These are phyloP conservation scores for Fusarium devonianum DNA, from an alignment of 2,329 filamentous ascomycete genomes.

Conservation along the genomic window DNA sequence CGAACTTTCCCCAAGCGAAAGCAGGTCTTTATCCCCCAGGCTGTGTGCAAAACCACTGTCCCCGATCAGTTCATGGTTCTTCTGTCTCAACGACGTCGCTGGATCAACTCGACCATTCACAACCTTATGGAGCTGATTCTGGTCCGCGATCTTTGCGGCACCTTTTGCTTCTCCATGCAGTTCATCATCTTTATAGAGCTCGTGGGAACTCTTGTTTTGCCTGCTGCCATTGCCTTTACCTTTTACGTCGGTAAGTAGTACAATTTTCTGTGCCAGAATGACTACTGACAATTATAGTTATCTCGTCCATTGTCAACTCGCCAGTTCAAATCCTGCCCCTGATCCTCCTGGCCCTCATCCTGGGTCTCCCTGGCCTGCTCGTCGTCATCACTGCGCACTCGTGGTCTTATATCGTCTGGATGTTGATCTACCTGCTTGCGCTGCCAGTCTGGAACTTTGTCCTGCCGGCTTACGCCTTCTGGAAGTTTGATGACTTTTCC, in stretches of 20 bases:
- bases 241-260: constrained; percentile 86
- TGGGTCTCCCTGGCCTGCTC: constrained; percentile 90
- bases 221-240: constrained; percentile 95
- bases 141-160: constrained; percentile 94
- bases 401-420: constrained; percentile 92
- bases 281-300: too few species aligned
- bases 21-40: constrained; percentile 97
- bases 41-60: constrained; percentile 97
- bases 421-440: constrained; percentile 93
- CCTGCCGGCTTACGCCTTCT: constrained; percentile 92
- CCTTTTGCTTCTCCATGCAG: constrained; percentile 99
- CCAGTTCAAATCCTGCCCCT: constrained; percentile 89
- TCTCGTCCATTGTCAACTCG: constrained; percentile 81
- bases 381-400: constrained; percentile 95
- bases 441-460: constrained; percentile 98
- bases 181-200: constrained; percentile 97
- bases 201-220: constrained; percentile 90
- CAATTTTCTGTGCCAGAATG: too few species aligned
- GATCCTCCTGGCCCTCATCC: constrained; percentile 85
- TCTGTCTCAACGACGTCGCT: constrained; percentile 91
- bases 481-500: constrained; percentile 99
- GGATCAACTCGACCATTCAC: constrained; percentile 99
- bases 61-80: constrained; percentile 92
- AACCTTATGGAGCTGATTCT: constrained; percentile 98
- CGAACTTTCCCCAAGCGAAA: constrained; percentile 99